A percentile compares a stretch with the other conserved stretches of the same genome.
phyloP scores from a whole-genome alignment of 768 basidiomycete genomes.

The Lyophyllum atratum region DNA sequence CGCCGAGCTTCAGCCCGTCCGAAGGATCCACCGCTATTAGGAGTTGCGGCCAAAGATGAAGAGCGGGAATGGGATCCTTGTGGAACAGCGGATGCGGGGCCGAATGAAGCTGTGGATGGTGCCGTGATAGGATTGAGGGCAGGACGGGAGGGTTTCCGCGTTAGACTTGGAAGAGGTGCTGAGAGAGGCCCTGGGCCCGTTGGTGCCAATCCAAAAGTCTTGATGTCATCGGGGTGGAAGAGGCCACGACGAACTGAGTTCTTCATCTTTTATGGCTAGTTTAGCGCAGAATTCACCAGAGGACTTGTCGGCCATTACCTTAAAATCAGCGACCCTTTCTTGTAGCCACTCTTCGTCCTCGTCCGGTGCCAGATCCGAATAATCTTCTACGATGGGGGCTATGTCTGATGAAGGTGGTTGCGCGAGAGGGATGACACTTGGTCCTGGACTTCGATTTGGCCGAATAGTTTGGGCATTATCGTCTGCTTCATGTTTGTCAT shows the following conservation, averaged over 20 bases:
- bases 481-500: constrained; percentile 57
- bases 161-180: constrained; percentile 63
- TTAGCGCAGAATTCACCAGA: neutral
- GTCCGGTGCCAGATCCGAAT: constrained; percentile 83
- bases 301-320: constrained; percentile 42
- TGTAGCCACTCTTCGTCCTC: constrained; percentile 71
- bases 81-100: constrained; percentile 26
- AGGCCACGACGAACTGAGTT: constrained; percentile 72
- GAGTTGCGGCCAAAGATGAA: constrained; percentile 51
- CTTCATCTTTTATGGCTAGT: constrained; percentile 49
- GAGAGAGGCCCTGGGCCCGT: constrained; percentile 61
- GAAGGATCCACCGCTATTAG: constrained; percentile 54
- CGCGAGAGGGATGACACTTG: constrained; percentile 53
- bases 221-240: constrained; percentile 90
- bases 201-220: constrained; percentile 61
- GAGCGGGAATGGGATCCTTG: constrained; percentile 54
- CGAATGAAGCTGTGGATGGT: constrained; percentile 29
- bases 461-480: constrained; percentile 83
- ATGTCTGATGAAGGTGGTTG: constrained; percentile 65
- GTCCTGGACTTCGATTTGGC: constrained; percentile 69
- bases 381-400: constrained; percentile 81
- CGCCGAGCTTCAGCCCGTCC: constrained; percentile 66
- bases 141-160: constrained; percentile 55
- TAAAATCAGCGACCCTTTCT: constrained; percentile 84
- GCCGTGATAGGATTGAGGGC: constrained; percentile 47